A percentile compares a stretch with the other conserved stretches of the same genome.
These are phyloP conservation scores for Cyberlindnera nakhonratchasimensis DNA, from an alignment of 805 yeast species.

Conservation along the genomic window DNA sequence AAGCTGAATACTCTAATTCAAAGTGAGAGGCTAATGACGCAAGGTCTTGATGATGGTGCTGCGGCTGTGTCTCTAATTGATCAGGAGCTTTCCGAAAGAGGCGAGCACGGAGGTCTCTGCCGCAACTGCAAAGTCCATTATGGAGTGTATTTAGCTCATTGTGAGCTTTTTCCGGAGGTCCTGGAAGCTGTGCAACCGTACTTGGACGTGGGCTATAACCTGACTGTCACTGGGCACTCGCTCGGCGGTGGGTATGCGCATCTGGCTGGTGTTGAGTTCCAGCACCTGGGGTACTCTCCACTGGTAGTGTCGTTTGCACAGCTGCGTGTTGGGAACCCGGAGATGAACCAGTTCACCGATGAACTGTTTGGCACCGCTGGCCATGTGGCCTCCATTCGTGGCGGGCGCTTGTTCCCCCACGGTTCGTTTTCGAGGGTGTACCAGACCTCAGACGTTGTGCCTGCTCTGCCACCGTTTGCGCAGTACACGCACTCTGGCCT, in stretches of 20 bases:
- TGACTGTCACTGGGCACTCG: slow-evolving; percentile 69
- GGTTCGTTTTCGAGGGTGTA: slow-evolving; percentile 46
- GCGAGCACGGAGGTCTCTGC: background rate
- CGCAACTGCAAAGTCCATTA: slow-evolving; percentile 52
- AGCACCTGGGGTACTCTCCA: slow-evolving; percentile 44
- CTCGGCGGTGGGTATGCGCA: slow-evolving; percentile 70
- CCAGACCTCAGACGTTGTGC: slow-evolving; percentile 57
- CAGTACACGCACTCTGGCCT: slow-evolving; percentile 32
- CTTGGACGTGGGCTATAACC: slow-evolving; percentile 40
- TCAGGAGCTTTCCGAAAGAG: background rate
- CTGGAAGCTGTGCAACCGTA: slow-evolving; percentile 32
- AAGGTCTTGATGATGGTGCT: background rate
- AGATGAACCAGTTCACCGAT: slow-evolving; percentile 51
- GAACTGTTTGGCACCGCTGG: slow-evolving; percentile 38
- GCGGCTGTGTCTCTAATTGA: background rate
- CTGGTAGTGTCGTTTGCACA: slow-evolving; percentile 57
- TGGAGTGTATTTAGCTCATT: slow-evolving; percentile 54
- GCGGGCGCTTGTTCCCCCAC: slow-evolving; percentile 29
- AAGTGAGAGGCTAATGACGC: background rate
- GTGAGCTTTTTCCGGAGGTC: slow-evolving; percentile 39
- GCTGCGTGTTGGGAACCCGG: slow-evolving; percentile 59
- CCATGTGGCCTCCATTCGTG: slow-evolving; percentile 26
- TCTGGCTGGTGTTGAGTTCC: slow-evolving; percentile 49
- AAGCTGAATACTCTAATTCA: background rate
- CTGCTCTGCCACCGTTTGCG: slow-evolving; percentile 52